Base-by-base conservation (phyloP, 2,329 filamentous ascomycete genomes). In the Corinectria fuckeliana region DNA sequence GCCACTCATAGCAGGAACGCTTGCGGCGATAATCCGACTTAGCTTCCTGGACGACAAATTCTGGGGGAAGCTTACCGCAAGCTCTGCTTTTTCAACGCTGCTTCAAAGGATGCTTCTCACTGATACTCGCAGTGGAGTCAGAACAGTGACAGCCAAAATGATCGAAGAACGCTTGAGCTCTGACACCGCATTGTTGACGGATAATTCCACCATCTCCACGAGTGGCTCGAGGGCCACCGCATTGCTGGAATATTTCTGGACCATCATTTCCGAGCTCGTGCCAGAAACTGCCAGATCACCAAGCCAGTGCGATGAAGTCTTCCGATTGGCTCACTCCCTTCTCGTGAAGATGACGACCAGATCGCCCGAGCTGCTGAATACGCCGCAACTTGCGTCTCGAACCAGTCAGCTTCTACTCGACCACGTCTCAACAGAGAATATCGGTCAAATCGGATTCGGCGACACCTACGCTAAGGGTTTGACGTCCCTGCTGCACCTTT, bases 251-350 rank as follows among this genome's bases (percentile, higher is more conserved):
- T 75, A 70, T 41, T 67, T 76, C 23, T 77, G 74, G 71, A 61
- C 63, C 4, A 71, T 76, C 38, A 60, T 76, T 20, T 68, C 72
- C 18, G 70, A 71, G 25, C 70, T 78, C 8, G 64, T 81, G 14
- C 69, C 74, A 8, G 65, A 72, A 32, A 74, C 75, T 23, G 67
- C 69, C 16, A 50, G 34, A 5, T 64, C 71, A 51, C 72, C 75
- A 26, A 56, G 54, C 23, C 75, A 77, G 21, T 82, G 81, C 56
- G 75, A 79, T 21, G 81, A 85, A 48, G 68, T 82, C 14, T 79
- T 87, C 51, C 63, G 65, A 3, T 63, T 84, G 16, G 74, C 78
- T 28, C 70, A 77, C 18, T 68, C 69, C 4, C 69, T 85, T 16
- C 74, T 84, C 30, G 69, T 72, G 49, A 75, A 71, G 30, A 67